These are phyloP conservation scores for Xanthoconium purpureum DNA, from an alignment of 768 basidiomycete species.

Conservation along the genomic window DNA sequence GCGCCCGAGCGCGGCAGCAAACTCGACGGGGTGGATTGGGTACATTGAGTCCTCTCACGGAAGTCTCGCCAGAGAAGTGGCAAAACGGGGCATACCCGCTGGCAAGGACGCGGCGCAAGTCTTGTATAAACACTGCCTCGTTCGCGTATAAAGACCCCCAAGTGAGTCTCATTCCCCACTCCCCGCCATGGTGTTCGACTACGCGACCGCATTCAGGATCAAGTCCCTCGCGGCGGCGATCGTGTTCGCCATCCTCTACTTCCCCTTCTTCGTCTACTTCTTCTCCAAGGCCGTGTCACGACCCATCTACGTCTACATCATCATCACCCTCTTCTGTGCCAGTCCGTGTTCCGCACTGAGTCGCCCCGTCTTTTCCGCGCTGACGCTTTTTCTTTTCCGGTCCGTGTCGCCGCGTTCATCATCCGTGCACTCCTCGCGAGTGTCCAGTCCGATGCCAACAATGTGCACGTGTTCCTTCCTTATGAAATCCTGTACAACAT, in stretches of 20 bases:
- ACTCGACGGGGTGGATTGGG: conserved; percentile 49
- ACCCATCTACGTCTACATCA: conserved; percentile 20
- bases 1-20: conserved; percentile 40
- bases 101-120: no score
- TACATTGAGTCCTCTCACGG: no score
- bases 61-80: no score
- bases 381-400: not conserved
- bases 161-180: no score
- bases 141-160: no score
- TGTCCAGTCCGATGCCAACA: conserved; percentile 20
- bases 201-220: conserved; percentile 21
- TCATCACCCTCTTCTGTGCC: conserved; percentile 26
- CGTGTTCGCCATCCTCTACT: conserved; percentile 27
- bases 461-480: conserved; percentile 24
- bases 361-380: not conserved
- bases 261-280: conserved; percentile 16
- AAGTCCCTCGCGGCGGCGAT: conserved; percentile 25
- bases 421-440: conserved; percentile 15
- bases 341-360: conserved; percentile 10
- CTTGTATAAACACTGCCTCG: no score
- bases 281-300: conserved; percentile 10
- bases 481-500: conserved; percentile 33
- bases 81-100: no score
- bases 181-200: conserved; percentile 9
- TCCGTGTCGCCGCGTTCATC: conserved; percentile 18